A percentile compares a stretch with the other conserved stretches of the same genome.
Evolutionary conservation across 2,329 filamentous ascomycete species (phyloP).

Genomic region (Phialocephala subalpina): DNA sequence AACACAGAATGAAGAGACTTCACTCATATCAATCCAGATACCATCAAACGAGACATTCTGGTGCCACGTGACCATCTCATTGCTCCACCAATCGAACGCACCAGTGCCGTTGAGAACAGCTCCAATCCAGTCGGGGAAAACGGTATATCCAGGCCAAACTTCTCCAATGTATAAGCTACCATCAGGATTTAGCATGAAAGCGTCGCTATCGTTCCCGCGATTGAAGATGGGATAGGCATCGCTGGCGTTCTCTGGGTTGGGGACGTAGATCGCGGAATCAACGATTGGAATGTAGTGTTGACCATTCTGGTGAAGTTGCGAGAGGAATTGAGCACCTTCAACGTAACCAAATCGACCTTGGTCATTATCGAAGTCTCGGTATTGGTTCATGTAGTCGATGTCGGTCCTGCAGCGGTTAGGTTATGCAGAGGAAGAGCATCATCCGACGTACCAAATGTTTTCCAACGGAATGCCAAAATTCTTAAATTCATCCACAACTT

Average conservation of each 20-base stretch:
- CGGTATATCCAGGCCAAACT: conserved; percentile 77
- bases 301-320: conserved; percentile 66
- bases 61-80: conserved; percentile 67
- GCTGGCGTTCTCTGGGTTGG: conserved; percentile 72
- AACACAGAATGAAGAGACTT: conserved; percentile 70
- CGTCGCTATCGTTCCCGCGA: conserved; percentile 64
- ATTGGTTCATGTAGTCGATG: conserved; percentile 73
- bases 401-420: conserved; percentile 57
- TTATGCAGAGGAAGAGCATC: conserved; percentile 52
- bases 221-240: conserved; percentile 71
- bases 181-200: conserved; percentile 64
- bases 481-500: conserved; percentile 72
- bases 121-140: conserved; percentile 76
- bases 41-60: conserved; percentile 58
- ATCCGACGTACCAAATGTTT: conserved; percentile 67
- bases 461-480: conserved; percentile 73
- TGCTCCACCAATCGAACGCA: conserved; percentile 74
- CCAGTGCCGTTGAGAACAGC: conserved; percentile 66
- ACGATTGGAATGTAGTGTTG: conserved; percentile 74
- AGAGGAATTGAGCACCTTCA: conserved; percentile 66
- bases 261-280: conserved; percentile 74
- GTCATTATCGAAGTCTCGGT: conserved; percentile 70
- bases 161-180: conserved; percentile 65
- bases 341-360: conserved; percentile 62
- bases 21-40: conserved; percentile 67